phyloP scores from a whole-genome alignment of 768 basidiomycete genomes.

The Gloeostereum incarnatum region DNA sequence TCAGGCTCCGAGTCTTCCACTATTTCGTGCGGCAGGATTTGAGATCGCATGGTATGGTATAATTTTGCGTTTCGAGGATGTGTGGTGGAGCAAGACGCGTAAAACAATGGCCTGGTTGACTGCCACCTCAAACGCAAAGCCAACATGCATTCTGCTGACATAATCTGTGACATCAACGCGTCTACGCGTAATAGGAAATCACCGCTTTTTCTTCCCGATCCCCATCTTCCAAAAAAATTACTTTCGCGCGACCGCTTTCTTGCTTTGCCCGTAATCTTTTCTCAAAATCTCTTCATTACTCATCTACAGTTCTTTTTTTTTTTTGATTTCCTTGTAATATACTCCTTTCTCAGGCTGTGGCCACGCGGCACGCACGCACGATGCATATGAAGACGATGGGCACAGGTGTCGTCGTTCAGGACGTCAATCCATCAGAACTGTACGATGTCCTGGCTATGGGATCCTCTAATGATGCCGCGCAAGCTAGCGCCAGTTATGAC shows the following conservation, averaged over 20 bases:
- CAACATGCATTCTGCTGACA: too few species aligned
- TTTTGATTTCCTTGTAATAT: not conserved
- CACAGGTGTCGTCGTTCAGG: slow-evolving; percentile 25
- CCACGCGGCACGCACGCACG: not conserved
- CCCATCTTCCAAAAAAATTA: not conserved
- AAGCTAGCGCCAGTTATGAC: slow-evolving; percentile 38
- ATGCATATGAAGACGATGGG: slow-evolving; percentile 7
- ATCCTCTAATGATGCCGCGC: slow-evolving; percentile 63
- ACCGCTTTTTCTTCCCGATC: too few species aligned
- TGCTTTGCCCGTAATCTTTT: not conserved
- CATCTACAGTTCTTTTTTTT: not conserved
- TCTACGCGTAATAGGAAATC: too few species aligned
- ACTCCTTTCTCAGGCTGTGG: not conserved
- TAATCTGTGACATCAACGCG: too few species aligned
- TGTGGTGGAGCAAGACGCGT: too few species aligned
- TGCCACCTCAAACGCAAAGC: too few species aligned
- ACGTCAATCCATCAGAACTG: slow-evolving; percentile 54
- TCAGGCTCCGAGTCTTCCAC: slow-evolving; percentile 72
- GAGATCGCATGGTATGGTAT: too few species aligned
- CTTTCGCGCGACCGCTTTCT: not conserved
- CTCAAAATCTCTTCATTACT: not conserved
- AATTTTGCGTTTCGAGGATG: too few species aligned
- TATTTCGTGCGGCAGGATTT: slow-evolving; percentile 22
- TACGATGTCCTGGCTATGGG: slow-evolving; percentile 57
- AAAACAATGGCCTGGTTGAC: too few species aligned